Evolutionary conservation across 495 filamentous ascomycete species (phyloP).

Genomic region (Xylaria telfairii): DNA sequence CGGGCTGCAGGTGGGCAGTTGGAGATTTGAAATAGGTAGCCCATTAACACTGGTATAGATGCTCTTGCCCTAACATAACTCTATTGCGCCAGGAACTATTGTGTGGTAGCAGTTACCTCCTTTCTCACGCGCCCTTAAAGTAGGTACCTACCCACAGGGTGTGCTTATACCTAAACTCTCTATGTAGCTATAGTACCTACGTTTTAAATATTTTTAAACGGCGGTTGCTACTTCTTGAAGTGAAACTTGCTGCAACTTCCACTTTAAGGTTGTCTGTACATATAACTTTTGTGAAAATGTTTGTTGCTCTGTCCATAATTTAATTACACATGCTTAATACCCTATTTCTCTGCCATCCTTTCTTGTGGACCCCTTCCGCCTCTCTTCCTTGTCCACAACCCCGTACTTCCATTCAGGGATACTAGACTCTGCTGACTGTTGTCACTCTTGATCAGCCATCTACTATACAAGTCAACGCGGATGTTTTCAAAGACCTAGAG

Average conservation of each 20-base stretch:
- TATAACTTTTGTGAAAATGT: not conserved
- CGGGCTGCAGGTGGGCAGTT: not conserved
- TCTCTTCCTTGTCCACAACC: not conserved
- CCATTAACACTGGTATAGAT: too few relatives aligned
- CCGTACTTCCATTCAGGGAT: not conserved
- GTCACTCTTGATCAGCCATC: not conserved
- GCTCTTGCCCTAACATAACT: not conserved
- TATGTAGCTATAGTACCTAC: too few relatives aligned
- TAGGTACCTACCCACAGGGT: not conserved
- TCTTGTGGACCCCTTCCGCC: not conserved
- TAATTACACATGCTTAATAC: not conserved
- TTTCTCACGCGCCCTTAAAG: not conserved
- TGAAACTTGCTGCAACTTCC: not conserved
- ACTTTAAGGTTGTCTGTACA: not conserved
- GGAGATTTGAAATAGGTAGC: too few relatives aligned
- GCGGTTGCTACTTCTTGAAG: not conserved
- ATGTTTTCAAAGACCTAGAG: not conserved
- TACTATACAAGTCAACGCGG: not conserved
- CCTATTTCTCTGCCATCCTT: not conserved
- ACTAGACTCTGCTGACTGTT: not conserved
- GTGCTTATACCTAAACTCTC: too few relatives aligned
- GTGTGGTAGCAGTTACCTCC: not conserved
- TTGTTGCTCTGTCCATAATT: not conserved
- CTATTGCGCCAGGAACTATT: not conserved
- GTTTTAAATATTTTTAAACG: not conserved